Evolutionary conservation across 2,329 filamentous ascomycete genomes (phyloP).

Genomic region (Verruconis gallopava): DNA sequence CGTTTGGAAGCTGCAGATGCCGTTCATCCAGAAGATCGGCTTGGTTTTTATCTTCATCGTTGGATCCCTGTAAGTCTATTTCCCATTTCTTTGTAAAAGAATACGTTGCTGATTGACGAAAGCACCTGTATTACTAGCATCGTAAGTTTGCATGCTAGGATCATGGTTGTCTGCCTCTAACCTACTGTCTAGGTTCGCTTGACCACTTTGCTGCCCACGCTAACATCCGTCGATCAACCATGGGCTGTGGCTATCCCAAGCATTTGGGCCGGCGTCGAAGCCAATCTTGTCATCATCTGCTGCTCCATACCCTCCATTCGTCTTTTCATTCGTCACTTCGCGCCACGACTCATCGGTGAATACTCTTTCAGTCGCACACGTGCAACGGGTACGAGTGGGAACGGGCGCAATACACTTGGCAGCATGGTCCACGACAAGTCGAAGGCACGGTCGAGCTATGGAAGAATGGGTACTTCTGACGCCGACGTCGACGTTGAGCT

Average conservation of each 20-base stretch:
- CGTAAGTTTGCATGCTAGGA: too few relatives aligned
- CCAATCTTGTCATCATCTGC: constrained; percentile 4
- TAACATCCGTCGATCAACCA: not conserved
- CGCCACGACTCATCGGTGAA: not conserved
- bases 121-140: constrained; percentile 2
- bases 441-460: not conserved
- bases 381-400: not conserved
- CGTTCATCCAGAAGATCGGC: constrained; percentile 13
- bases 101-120: not conserved
- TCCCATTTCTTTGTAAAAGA: not conserved
- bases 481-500: not conserved
- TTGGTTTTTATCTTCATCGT: constrained; percentile 14
- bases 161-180: too few relatives aligned
- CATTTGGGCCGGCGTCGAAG: constrained; percentile 1
- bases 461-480: not conserved
- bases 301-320: not conserved
- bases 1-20: constrained; percentile 19
- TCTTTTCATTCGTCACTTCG: constrained; percentile 2
- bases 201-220: not conserved
- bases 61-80: constrained; percentile 14
- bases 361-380: not conserved
- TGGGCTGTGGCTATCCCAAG: not conserved
- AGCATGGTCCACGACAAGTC: not conserved
- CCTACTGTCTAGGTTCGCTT: too few relatives aligned
- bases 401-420: not conserved